A percentile compares a stretch with the other conserved stretches of the same genome.
phyloP scores from a whole-genome alignment of 768 basidiomycete genomes.

The Boletus rex-veris region DNA sequence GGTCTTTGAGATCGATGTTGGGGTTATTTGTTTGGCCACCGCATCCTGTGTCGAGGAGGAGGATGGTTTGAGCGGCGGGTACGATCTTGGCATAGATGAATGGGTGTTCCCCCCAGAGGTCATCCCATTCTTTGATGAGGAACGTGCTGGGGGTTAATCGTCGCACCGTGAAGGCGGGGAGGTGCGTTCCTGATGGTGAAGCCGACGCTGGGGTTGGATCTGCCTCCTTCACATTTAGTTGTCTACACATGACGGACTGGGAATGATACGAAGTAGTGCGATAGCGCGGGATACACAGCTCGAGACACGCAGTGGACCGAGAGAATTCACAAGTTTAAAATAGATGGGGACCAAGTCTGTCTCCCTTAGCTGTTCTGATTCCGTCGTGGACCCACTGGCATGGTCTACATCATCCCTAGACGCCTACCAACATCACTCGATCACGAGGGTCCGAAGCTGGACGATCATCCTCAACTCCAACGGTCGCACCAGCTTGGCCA shows the following conservation, averaged over 20 bases:
- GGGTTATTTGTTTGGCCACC: slow-evolving; percentile 45
- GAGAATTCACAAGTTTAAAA: too few relatives aligned
- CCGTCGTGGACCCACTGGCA: too few relatives aligned
- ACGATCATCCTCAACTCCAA: slow-evolving; percentile 14
- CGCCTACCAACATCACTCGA: too few relatives aligned
- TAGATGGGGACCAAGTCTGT: too few relatives aligned
- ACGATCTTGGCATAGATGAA: slow-evolving; percentile 52
- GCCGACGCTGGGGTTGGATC: neutral
- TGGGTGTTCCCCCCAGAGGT: slow-evolving; percentile 49
- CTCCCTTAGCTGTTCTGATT: too few relatives aligned
- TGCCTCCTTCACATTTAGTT: neutral
- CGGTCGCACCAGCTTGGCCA: slow-evolving; percentile 16
- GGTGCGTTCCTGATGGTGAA: neutral
- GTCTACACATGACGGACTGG: slow-evolving; percentile 13
- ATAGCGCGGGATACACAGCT: too few relatives aligned
- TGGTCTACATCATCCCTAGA: too few relatives aligned
- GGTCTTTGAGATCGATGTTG: slow-evolving; percentile 38
- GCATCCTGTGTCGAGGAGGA: slow-evolving; percentile 55
- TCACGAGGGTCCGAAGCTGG: neutral
- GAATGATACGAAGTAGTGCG: too few relatives aligned
- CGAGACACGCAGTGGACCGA: too few relatives aligned
- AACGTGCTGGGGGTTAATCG: slow-evolving; percentile 36
- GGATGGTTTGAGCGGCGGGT: slow-evolving; percentile 37
- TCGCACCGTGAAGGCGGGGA: slow-evolving; percentile 34
- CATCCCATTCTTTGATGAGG: slow-evolving; percentile 49